Conservation (phyloP, 2,329 filamentous ascomycete genomes). For the Ceratocystis diversiconidia region DNA sequence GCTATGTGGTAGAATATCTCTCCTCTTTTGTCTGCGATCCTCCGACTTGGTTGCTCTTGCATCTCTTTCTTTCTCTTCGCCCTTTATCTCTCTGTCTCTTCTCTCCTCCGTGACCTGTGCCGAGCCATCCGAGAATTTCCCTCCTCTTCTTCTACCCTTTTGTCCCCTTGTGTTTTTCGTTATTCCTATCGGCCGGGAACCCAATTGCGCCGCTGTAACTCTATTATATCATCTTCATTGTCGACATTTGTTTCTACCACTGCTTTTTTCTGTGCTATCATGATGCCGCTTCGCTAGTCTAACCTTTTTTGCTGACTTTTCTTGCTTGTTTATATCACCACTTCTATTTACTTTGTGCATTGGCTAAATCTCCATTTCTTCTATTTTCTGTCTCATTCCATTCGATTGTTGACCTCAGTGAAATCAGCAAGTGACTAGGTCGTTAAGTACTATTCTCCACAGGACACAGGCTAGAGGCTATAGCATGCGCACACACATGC, state of each 20-base stretch:
- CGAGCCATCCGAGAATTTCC: neutral
- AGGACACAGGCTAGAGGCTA: neutral
- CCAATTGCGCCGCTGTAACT: constrained; percentile 17
- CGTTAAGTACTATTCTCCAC: neutral
- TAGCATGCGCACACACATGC: neutral
- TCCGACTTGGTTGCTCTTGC: too few species aligned
- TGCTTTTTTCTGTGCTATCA: neutral
- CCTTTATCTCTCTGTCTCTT: constrained; percentile 12
- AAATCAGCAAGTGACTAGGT: neutral
- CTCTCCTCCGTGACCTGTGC: neutral
- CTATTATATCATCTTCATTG: constrained; percentile 9
- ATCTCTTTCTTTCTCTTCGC: neutral
- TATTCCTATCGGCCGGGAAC: constrained; percentile 13
- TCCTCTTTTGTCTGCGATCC: too few species aligned
- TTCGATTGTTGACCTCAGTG: too few species aligned
- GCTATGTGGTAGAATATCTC: neutral
- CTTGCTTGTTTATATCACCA: constrained; percentile 3
- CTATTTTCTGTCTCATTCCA: neutral
- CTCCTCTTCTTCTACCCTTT: constrained; percentile 15
- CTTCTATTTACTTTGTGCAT: neutral
- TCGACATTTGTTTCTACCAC: neutral
- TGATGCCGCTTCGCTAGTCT: neutral
- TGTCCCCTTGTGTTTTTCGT: neutral
- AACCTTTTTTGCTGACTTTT: neutral
- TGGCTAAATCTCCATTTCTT: neutral